Conservation (phyloP, 495 filamentous ascomycete genomes). For the Neurospora sp. region DNA sequence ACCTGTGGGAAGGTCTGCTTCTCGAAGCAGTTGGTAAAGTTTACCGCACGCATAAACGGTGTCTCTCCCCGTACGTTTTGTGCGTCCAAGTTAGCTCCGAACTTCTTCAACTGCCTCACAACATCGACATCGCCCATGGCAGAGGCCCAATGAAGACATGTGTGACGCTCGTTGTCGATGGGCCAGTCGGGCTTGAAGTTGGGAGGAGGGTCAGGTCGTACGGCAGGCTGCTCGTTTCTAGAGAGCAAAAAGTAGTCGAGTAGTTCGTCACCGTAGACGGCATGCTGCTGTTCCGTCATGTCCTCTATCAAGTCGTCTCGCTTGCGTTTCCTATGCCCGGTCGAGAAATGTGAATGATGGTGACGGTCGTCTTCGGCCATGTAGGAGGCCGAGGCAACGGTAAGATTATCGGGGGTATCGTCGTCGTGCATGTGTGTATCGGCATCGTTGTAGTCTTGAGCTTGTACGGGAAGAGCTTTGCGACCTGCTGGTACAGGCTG, state of each 20-base stretch:
- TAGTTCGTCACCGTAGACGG: slow-evolving; percentile 82
- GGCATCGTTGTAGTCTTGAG: slow-evolving; percentile 34
- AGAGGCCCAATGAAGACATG: slow-evolving; percentile 89
- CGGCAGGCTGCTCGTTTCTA: slow-evolving; percentile 53
- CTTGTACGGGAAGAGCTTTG: slow-evolving; percentile 21
- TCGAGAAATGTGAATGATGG: slow-evolving; percentile 54
- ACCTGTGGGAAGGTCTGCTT: slow-evolving; percentile 74
- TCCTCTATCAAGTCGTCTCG: slow-evolving; percentile 57
- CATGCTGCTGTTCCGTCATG: slow-evolving; percentile 66
- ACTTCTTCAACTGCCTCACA: slow-evolving; percentile 69
- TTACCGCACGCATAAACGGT: slow-evolving; percentile 83
- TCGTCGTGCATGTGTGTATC: slow-evolving; percentile 61
- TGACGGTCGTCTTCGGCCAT: slow-evolving; percentile 70
- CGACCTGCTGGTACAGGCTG: slow-evolving; percentile 13
- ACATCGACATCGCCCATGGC: slow-evolving; percentile 97
- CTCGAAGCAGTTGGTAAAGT: slow-evolving; percentile 94
- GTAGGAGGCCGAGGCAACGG: slow-evolving; percentile 70
- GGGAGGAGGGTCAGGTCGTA: slow-evolving; percentile 66
- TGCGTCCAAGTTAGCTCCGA: slow-evolving; percentile 56
- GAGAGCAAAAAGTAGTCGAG: slow-evolving; percentile 91
- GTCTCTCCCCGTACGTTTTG: slow-evolving; percentile 79
- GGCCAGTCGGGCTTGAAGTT: slow-evolving; percentile 78
- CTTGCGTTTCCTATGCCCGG: slow-evolving; percentile 69
- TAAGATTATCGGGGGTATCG: slow-evolving; percentile 71
- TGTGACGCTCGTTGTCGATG: slow-evolving; percentile 83